Conservation (phyloP, 352 stramenopile species). For the Achlya hypogyna region DNA sequence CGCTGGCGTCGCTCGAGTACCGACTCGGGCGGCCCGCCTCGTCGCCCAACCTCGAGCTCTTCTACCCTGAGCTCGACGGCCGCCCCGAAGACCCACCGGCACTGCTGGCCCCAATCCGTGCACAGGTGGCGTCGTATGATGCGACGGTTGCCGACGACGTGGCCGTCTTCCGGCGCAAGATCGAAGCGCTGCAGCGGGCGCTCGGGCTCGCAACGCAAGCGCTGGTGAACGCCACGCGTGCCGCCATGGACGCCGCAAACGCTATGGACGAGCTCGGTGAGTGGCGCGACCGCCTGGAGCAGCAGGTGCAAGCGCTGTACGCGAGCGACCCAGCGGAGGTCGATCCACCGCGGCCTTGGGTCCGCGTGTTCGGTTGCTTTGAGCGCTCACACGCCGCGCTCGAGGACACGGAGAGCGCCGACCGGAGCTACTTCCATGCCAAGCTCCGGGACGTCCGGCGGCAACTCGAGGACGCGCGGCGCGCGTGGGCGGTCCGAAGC, state of each 20-base stretch:
- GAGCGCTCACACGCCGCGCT: background rate
- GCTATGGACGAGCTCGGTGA: constrained; percentile 49
- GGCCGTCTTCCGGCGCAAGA: constrained; percentile 59
- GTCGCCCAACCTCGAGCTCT: constrained; percentile 47
- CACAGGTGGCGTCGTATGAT: constrained; percentile 51
- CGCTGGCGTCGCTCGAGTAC: constrained; percentile 36
- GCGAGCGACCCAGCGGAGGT: background rate
- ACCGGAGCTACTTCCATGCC: background rate
- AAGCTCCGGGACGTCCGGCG: background rate
- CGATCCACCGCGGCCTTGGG: background rate
- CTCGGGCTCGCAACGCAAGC: constrained; percentile 42
- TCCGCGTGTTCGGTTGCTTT: constrained; percentile 8
- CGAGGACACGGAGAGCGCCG: background rate
- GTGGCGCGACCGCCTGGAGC: constrained; percentile 30
- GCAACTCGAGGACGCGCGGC: background rate
- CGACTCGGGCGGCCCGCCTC: background rate
- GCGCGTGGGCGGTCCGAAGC: background rate
- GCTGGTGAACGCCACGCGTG: constrained; percentile 47
- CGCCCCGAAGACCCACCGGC: constrained; percentile 30
- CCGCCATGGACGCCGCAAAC: constrained; percentile 52
- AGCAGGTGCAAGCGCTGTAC: constrained; percentile 29
- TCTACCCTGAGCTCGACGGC: constrained; percentile 60
- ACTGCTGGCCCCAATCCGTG: constrained; percentile 46
- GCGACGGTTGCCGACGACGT: constrained; percentile 60
- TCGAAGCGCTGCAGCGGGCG: constrained; percentile 52